Conservation (phyloP, 768 basidiomycete species). For the Mycena rosella region DNA sequence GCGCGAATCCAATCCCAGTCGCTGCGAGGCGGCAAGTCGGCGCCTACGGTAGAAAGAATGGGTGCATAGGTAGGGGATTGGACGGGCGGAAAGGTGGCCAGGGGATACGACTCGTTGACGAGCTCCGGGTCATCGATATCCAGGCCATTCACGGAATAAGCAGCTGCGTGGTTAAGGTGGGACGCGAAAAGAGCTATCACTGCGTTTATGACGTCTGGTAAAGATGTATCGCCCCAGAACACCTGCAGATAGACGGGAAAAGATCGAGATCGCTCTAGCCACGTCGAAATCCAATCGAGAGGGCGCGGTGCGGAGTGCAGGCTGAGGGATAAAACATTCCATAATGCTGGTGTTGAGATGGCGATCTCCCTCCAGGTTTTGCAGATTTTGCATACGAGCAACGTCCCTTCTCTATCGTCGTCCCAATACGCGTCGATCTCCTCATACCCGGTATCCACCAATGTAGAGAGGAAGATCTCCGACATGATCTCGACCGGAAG, state of each 20-base stretch:
- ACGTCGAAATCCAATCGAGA: constrained; percentile 26
- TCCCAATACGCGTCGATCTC: constrained; percentile 9
- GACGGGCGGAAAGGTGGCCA: constrained; percentile 11
- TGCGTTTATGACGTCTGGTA: neutral
- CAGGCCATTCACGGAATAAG: constrained; percentile 24
- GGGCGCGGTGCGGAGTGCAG: neutral
- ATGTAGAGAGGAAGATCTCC: constrained; percentile 20
- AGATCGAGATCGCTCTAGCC: constrained; percentile 31
- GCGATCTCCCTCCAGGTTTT: constrained; percentile 26
- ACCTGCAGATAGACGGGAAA: constrained; percentile 24
- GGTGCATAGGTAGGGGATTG: constrained; percentile 14
- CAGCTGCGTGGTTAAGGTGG: constrained; percentile 23
- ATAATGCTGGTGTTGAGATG: constrained; percentile 22
- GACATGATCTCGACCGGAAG: constrained; percentile 28
- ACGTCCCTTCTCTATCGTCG: constrained; percentile 23
- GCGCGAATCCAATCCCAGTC: constrained; percentile 27
- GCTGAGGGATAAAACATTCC: constrained; percentile 17
- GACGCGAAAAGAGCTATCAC: constrained; percentile 9
- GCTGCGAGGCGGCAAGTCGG: constrained; percentile 21
- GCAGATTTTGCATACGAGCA: constrained; percentile 25
- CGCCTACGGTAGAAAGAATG: constrained; percentile 8
- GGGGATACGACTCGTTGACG: constrained; percentile 3
- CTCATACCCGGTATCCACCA: neutral
- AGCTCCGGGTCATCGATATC: constrained; percentile 13
- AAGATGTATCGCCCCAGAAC: constrained; percentile 9